Percentiles rank a stretch among this genome's conserved stretches.
These are phyloP conservation scores for Phytophthora gonapodyides DNA, from an alignment of 352 stramenopile species.

Conservation along the genomic window DNA sequence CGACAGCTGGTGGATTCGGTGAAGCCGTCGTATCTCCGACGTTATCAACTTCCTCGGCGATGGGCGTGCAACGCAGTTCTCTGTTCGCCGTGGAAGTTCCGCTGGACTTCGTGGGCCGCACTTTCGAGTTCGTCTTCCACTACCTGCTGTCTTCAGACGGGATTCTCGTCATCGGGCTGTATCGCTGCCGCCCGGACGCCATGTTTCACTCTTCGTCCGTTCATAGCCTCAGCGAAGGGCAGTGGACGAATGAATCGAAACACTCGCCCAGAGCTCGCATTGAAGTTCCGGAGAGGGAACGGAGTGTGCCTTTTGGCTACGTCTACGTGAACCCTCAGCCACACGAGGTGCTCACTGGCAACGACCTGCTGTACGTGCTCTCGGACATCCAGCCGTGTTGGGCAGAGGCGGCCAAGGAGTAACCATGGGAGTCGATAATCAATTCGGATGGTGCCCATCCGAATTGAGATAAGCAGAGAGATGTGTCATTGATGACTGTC, in stretches of 20 bases:
- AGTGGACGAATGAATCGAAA: constrained; percentile 17
- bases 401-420: constrained; percentile 35
- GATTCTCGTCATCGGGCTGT: constrained; percentile 75
- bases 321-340: constrained; percentile 84
- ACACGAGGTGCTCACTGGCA: constrained; percentile 66
- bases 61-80: constrained; percentile 65
- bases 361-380: constrained; percentile 84
- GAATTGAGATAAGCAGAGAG: too few species aligned
- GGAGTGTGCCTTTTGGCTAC: constrained; percentile 77
- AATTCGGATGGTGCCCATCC: too few species aligned
- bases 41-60: constrained; percentile 36
- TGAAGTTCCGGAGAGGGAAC: constrained; percentile 57
- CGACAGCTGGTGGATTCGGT: constrained; percentile 17
- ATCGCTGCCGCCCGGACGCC: constrained; percentile 68
- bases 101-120: constrained; percentile 77
- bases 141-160: constrained; percentile 76
- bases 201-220: constrained; percentile 33
- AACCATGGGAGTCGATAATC: too few species aligned
- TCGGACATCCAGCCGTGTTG: constrained; percentile 81
- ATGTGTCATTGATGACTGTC: too few species aligned
- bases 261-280: constrained; percentile 41
- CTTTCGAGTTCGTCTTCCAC: constrained; percentile 83
- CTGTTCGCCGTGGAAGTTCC: constrained; percentile 78
- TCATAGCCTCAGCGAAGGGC: constrained; percentile 16
- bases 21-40: constrained; percentile 21